Evolutionary conservation across 352 stramenopile species (phyloP), one percentile per base, ranked within the genome.

Genomic region (Phytophthora ramorum): DNA sequence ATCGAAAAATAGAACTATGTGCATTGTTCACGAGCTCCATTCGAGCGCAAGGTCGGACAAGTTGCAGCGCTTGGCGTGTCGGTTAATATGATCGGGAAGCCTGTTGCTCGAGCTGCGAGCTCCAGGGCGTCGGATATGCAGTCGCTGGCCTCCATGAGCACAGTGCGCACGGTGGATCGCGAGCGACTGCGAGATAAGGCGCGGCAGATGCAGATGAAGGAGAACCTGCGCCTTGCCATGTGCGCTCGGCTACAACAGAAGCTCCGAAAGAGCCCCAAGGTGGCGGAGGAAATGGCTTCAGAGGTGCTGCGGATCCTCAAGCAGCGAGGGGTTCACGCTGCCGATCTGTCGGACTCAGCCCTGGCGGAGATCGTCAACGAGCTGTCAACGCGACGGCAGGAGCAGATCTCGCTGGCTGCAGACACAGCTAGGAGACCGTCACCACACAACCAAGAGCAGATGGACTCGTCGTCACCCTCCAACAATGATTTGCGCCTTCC

Each of bases 181-280:
- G 83, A 91, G 45, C 78, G 83, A 47, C 78, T 94, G 16, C 76
- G 83, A 37, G 83, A 90, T 53, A 89, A 90, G 40, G 85, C 83
- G 22, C 73, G 78, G 4, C 69, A 81, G 43, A 60, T 92, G 51
- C 83, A 92, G 57, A 91, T 94, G 83, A 83, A 86, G 19, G 84
- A 92, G 37, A 88, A 80, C 24, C 65, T 89, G 73, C 78, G 84
- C 0, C 69, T 92, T 17, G 66, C 74, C 32, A 79, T 94, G 66
- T 94, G 85, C 46, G 81, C 78, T 8, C 85, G 85, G 48, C 76
- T 94, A 50, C 85, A 94, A 62, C 81, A 91, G 53, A 78, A 81
- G 58, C 71, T 87, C 34, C 79, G 79, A 17, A 94, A 92, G 66
- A 80, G 63, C 7, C 83, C 83, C 3, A 83, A 80, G 32, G 69